Base-by-base conservation (phyloP, 2,329 filamentous ascomycete species). In the Orbilia ellipsospora region DNA sequence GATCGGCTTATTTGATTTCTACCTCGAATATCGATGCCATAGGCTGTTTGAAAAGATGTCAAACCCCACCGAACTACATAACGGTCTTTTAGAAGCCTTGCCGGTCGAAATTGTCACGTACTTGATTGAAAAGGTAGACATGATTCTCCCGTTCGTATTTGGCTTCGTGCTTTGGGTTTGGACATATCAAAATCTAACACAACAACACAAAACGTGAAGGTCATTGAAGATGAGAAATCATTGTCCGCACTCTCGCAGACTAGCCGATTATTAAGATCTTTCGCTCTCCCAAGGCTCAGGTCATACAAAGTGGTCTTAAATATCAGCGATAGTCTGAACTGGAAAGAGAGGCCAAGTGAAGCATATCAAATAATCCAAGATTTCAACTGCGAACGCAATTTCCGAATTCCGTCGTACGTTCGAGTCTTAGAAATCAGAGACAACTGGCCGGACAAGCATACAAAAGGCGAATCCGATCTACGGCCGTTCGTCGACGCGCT, bases 221-320 rank as follows among this genome's bases (percentile, higher is more conserved):
- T 69, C 13, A 31, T 75, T 8, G 64, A 75, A 7, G 72, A 75
- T 16, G 26, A 60, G 48, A 12, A 56, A 51, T 75, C 72, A 15
- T 52, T 75, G 26, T 23, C 23, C 16, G 59, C 64, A 4, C 26
- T 75, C 28, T 75, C 72, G 6, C 13, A 60, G 20, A 75, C 72
- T 6, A 60, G 52, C 18, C 64, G 60, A 10, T 56, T 64, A 20
- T 23, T 75, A 10, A 54, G 60, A 20, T 6, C 51, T 2, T 48
- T 69, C 7, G 28, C 60, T 15, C 59, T 75, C 1, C 59, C 72
- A 13, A 57, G 60, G 10, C n/a, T 75, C 13, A 57, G 59, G 26
- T 75, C 72, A 3, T 52, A 75, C 26, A 75, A 50, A 3, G 64
- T 75, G n/a, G 44, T 75, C 13, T 15, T 75, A 7, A 54, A 75